Conservation (phyloP, 2,329 filamentous ascomycete species). For the Beauveria pseudobassiana region DNA sequence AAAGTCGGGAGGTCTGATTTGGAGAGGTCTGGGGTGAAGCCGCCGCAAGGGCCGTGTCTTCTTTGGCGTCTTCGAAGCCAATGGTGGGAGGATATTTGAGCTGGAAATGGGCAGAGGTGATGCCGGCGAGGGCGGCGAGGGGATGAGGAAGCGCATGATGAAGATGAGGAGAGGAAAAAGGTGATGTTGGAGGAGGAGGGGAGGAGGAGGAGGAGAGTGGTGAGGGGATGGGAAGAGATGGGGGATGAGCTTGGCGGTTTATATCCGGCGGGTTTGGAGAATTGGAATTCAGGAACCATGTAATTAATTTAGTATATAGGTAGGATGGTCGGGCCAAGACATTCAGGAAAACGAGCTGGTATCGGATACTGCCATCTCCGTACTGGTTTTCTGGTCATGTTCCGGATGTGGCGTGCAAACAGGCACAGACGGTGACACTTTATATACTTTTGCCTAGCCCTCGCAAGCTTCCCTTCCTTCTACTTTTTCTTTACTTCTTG, state of each 20-base stretch:
- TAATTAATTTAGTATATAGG: too few species aligned
- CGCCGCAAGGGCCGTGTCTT: conserved; percentile 45
- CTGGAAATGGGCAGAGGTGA: conserved; percentile 46
- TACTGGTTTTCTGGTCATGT: background rate
- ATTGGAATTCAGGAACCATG: too few species aligned
- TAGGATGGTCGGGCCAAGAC: background rate
- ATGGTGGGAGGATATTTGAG: conserved; percentile 41
- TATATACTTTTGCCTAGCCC: too few species aligned
- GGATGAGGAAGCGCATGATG: conserved; percentile 32
- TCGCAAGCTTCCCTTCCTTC: background rate
- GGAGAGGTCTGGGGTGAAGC: conserved; percentile 39
- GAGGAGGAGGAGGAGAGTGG: background rate
- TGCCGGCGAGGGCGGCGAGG: conserved; percentile 30
- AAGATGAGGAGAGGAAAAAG: too few species aligned
- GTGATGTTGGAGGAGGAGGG: background rate
- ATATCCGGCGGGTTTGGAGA: background rate
- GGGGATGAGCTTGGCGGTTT: background rate
- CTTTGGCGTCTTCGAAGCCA: conserved; percentile 40
- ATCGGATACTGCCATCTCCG: background rate
- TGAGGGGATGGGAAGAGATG: background rate
- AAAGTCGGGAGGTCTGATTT: conserved; percentile 43
- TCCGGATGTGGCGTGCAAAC: background rate
- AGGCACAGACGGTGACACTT: background rate
- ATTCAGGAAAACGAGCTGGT: background rate
- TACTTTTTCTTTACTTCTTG: too few species aligned